Base-by-base conservation (phyloP, 2,329 filamentous ascomycete genomes). In the Dothideomycetidae sp. region DNA sequence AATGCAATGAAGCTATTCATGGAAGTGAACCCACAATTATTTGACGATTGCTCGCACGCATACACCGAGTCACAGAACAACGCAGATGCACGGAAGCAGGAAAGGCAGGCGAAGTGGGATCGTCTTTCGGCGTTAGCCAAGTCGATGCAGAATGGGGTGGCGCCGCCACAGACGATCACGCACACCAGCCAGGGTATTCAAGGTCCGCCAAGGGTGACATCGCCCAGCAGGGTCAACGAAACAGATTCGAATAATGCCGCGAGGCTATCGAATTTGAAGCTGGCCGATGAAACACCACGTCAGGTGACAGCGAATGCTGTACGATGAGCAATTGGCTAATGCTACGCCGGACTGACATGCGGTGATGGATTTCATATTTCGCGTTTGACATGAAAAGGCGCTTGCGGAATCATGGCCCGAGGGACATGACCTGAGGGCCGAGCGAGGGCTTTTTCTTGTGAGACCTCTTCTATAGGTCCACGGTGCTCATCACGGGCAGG, bases 1-100 rank as follows among this genome's bases (percentile, higher is more conserved):
- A 98, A 96, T 53, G 90, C 90, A 40, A 96, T 98, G 90, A 98
- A 98, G 59, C 73, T 98, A 26, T 98, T 98, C 61, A 98, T 98
- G 90, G 90, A 98, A 59, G 94, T 98, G 53, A 96, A 96, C 58
- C 90, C 90, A 7, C 86, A 94, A 58, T 73, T 98, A 14, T 98
- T 98, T 52, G 90, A 98, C 50, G 90, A 98, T 55, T 98, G 90
- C 62, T 94, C 90, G 23, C 88, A 94, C 54, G 86, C 96, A 46
- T 98, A 98, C 61, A 92, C 86, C 4, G 88, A 96, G 58, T 80
- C 90, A 52, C 88, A 96, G 61, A 93, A 93, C 60, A 90, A 75
- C 45, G 84, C 86, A 3, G 77, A 81, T n/a, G 74, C 83, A 42
- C 76, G 86, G 39, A 80, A 94, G 59, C 76, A 79, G 46, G 69